These are phyloP conservation scores for Tetradesmus lagerheimii DNA, from an alignment of 139 green algal species.

Conservation along the genomic window DNA sequence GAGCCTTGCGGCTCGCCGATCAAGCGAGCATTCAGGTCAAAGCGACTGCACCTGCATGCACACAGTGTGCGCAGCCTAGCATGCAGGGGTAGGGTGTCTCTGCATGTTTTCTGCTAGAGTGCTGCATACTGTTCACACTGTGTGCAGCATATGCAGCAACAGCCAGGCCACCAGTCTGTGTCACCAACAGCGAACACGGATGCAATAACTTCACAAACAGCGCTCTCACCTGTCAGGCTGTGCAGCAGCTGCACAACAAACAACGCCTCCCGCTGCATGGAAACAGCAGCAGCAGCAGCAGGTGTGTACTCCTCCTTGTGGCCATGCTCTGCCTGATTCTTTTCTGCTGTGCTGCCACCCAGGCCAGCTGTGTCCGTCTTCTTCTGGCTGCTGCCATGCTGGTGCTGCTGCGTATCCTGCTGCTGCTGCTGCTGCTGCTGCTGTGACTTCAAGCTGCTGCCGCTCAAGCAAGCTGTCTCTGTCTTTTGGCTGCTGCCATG, in stretches of 20 bases:
- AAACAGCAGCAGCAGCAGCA: neutral
- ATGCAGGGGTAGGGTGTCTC: no score
- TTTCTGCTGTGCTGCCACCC: no score
- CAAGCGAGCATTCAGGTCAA: neutral
- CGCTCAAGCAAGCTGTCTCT: neutral
- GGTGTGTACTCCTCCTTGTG: neutral
- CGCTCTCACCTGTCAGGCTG: neutral
- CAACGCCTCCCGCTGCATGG: neutral
- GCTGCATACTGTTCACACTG: no score
- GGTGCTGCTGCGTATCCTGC: neutral
- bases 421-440: constrained; percentile 13
- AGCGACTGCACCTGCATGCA: neutral
- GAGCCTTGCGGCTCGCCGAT: neutral
- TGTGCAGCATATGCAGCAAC: no score
- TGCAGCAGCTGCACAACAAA: constrained; percentile 15
- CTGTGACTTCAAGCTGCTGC: neutral
- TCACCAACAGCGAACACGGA: no score
- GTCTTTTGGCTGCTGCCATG: neutral
- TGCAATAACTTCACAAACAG: neutral
- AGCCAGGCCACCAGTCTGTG: no score
- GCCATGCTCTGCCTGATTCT: neutral
- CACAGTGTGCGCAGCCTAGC: no score
- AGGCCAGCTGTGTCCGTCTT: no score
- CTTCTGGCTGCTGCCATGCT: neutral
- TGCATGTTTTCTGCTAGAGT: no score